A percentile compares a stretch with the other conserved stretches of the same genome.
Conservation (phyloP, 352 stramenopile species). For the Globisporangium irregulare region DNA sequence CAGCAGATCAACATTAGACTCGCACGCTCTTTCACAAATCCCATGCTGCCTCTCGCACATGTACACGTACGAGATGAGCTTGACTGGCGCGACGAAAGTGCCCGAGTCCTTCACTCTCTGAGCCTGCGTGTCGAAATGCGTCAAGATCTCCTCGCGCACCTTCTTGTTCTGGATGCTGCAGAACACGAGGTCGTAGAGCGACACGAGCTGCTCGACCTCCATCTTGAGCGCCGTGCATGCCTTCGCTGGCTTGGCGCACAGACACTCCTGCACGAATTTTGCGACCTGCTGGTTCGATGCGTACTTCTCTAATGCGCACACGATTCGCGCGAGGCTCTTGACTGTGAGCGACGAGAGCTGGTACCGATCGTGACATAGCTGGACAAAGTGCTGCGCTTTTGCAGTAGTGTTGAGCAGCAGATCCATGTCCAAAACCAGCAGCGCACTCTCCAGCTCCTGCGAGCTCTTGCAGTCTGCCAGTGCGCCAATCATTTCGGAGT, state of each 20-base stretch:
- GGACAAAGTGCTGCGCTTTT: conserved; percentile 9
- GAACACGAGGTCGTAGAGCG: conserved; percentile 21
- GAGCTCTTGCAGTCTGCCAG: background rate
- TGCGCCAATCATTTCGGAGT: background rate
- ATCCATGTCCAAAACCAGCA: background rate
- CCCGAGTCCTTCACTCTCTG: background rate
- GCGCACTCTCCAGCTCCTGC: conserved; percentile 3
- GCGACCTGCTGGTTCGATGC: conserved; percentile 10
- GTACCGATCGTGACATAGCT: conserved; percentile 2
- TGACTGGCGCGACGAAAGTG: conserved; percentile 11
- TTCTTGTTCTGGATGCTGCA: conserved; percentile 2
- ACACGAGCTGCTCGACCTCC: conserved; percentile 16
- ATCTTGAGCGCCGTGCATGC: conserved; percentile 21
- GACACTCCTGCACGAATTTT: conserved; percentile 15
- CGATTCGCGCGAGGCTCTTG: conserved; percentile 12
- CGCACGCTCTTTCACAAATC: background rate
- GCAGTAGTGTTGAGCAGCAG: conserved; percentile 1
- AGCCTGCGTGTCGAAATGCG: conserved; percentile 19
- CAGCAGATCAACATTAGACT: background rate
- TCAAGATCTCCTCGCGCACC: conserved; percentile 15
- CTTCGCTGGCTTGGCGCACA: conserved; percentile 8
- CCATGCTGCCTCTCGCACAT: background rate
- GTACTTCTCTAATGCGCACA: conserved; percentile 12
- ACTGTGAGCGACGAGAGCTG: conserved; percentile 13
- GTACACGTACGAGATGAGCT: conserved; percentile 18